These are phyloP conservation scores for Sporothrix sp. DNA, from an alignment of 2,329 filamentous ascomycete species.

Conservation along the genomic window DNA sequence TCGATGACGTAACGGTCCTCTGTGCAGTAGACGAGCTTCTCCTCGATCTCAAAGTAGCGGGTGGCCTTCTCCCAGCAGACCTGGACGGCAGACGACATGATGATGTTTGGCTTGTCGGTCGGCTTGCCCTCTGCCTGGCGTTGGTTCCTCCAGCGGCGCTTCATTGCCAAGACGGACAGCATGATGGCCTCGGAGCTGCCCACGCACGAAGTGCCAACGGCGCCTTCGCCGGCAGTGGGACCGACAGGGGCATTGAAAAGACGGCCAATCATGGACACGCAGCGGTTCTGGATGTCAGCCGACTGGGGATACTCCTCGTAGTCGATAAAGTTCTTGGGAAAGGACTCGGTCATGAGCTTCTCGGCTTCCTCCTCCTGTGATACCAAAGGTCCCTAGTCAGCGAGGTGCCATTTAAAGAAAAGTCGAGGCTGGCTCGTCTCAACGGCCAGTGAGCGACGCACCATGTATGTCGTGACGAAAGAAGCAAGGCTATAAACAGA, in stretches of 20 bases:
- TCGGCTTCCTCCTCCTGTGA: slow-evolving; percentile 81
- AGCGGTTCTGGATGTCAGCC: slow-evolving; percentile 83
- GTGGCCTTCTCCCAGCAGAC: slow-evolving; percentile 95
- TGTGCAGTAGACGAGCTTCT: slow-evolving; percentile 64
- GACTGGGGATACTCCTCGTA: slow-evolving; percentile 77
- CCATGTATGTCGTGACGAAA: slow-evolving; percentile 7
- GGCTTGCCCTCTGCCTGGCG: slow-evolving; percentile 76
- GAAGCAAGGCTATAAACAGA: background rate
- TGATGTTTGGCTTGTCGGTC: slow-evolving; percentile 70
- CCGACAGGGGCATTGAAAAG: slow-evolving; percentile 70
- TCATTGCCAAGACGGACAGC: slow-evolving; percentile 81
- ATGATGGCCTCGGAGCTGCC: slow-evolving; percentile 86
- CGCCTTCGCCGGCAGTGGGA: slow-evolving; percentile 42
- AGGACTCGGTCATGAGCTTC: slow-evolving; percentile 86
- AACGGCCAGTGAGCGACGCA: slow-evolving; percentile 50
- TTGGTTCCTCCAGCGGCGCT: slow-evolving; percentile 85
- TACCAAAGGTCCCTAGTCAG: background rate
- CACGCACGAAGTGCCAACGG: slow-evolving; percentile 79
- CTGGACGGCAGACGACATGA: slow-evolving; percentile 95
- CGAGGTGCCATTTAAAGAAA: background rate
- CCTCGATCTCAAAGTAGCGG: slow-evolving; percentile 86
- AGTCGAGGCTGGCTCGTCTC: too few relatives aligned
- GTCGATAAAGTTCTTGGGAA: slow-evolving; percentile 93
- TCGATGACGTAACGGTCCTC: slow-evolving; percentile 52
- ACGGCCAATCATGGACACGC: slow-evolving; percentile 80